Base-by-base conservation (phyloP, 2,329 filamentous ascomycete genomes). In the Neocucurbitaria cava region DNA sequence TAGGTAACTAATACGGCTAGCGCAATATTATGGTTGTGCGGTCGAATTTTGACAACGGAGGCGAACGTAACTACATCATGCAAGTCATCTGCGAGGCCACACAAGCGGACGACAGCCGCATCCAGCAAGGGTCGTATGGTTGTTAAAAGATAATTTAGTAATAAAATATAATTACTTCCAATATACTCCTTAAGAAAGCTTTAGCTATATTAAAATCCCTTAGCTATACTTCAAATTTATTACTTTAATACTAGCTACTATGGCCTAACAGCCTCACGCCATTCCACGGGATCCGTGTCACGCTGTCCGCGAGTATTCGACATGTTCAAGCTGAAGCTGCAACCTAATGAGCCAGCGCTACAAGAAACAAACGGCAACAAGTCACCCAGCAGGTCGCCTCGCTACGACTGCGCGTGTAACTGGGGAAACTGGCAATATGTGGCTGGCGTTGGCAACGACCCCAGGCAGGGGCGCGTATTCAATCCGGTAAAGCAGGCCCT, bases 1-100 rank as follows among this genome's bases (percentile, higher is more conserved):
- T n/a, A n/a, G n/a, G n/a, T n/a, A n/a, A n/a, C n/a, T n/a, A n/a
- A n/a, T n/a, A n/a, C n/a, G n/a, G n/a, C n/a, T n/a, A n/a, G n/a
- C n/a, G n/a, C n/a, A n/a, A n/a, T n/a, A n/a, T n/a, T n/a, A n/a
- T n/a, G n/a, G n/a, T 99, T 72, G 94, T 99, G 54, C 87, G 92
- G 64, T 96, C 92, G 80, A 99, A 99, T 82, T 99, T 99, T 79
- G 96, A 97, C 79, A 95, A 98, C 71, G 95, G 99, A 79, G 95
- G 94, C 70, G 95, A 99, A 84, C 89, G 95, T 66, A 99, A 99
- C 82, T 99, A 98, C 83, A 99, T 99, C 74, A 99, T 99, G 95
- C 95, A 99, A 82, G 95, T 99, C 64, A 92, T 99, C 71, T 99
- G 95, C 80, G 95, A 99, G 82, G 95, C 95, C 68, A 99, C 95